Base-by-base conservation (phyloP, 345 rosid genomes). In the Jatropha curcas region DNA sequence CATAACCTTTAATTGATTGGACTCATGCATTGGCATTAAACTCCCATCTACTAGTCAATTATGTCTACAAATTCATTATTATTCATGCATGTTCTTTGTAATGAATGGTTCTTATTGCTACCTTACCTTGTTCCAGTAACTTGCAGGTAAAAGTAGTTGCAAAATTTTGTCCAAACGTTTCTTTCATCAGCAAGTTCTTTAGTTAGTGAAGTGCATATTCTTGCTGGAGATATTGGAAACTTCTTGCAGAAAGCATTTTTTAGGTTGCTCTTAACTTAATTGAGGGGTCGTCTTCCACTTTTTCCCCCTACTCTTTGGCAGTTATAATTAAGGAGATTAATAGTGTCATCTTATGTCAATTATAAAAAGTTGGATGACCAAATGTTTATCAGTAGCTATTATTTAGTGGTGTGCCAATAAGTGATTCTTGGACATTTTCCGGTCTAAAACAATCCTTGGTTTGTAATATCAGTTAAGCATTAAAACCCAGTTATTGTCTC, bases 61-160 rank as follows among this genome's bases (percentile, higher is more conserved):
- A 37, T 11, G 45, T 14, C 65, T 17, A 60, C 13, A 55, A 24
- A 0, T 24, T 55, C 30, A 25, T 55, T 5, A 1, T 34, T n/a
- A 33, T 33, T 20, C 33, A 45, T 59, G 19, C 55, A 5, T 20
- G 58, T 50, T 10, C n/a, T 9, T 43, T 45, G 37, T 57, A 14
- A 43, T n/a, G 12, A 37, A 25, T 63, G 53, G 57, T 30, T 16
- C 48, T 55, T 53, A 53, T 30, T 50, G 34, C 30, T 25, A 24
- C 0, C 57, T 72, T 35, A 61, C 37, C n/a, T 17, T 72, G 28
- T 37, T 69, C 51, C 60, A 12, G 72, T 56, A 35, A 72, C 81
- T 80, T 81, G 46, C 86, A 93, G 98, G 98, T 62, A 93, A 89
- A n/a, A 84, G 96, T 91, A 64, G 98, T 93, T 73, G 90, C 98